phyloP scores from a whole-genome alignment of 1,284 basidiomycete genomes.

The Exsudoporus floridanus region DNA sequence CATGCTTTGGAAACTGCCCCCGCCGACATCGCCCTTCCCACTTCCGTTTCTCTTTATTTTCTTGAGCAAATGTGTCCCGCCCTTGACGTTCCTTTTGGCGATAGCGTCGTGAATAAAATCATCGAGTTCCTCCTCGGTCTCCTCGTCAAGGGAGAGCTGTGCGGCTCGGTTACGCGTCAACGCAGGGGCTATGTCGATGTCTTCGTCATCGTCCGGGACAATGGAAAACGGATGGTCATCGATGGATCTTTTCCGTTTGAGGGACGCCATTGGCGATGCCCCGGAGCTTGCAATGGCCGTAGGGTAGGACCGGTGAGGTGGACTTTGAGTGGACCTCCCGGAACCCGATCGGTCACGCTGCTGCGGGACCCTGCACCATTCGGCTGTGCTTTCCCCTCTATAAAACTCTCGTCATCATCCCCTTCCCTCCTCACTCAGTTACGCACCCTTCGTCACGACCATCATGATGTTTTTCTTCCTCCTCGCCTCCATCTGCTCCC shows the following conservation, averaged over 20 bases:
- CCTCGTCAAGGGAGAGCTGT: conserved; percentile 15
- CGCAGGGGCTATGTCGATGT: conserved; percentile 52
- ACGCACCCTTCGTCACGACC: conserved; percentile 13
- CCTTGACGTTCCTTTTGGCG: conserved; percentile 63
- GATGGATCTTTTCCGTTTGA: conserved; percentile 39
- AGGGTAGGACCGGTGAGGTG: not conserved
- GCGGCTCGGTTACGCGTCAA: conserved; percentile 28
- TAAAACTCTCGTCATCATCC: conserved; percentile 12
- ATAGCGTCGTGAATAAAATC: conserved; percentile 66
- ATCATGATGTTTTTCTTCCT: conserved; percentile 17
- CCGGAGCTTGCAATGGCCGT: conserved; percentile 15
- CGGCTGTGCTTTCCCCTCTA: conserved; percentile 15
- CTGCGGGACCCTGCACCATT: not conserved
- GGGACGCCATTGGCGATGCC: conserved; percentile 28
- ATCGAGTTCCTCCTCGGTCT: conserved; percentile 52
- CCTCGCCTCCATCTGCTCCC: conserved; percentile 17
- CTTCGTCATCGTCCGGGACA: conserved; percentile 42
- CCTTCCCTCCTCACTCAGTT: not conserved
- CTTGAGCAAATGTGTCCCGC: conserved; percentile 68
- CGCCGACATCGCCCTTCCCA: conserved; percentile 71
- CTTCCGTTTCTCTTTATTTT: conserved; percentile 68
- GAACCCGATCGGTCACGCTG: conserved; percentile 2
- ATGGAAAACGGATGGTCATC: conserved; percentile 4
- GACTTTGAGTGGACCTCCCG: conserved; percentile 4
- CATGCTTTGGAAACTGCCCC: conserved; percentile 87